Base-by-base conservation (phyloP, 257 asterid genomes). In the Cruciata laevipes region DNA sequence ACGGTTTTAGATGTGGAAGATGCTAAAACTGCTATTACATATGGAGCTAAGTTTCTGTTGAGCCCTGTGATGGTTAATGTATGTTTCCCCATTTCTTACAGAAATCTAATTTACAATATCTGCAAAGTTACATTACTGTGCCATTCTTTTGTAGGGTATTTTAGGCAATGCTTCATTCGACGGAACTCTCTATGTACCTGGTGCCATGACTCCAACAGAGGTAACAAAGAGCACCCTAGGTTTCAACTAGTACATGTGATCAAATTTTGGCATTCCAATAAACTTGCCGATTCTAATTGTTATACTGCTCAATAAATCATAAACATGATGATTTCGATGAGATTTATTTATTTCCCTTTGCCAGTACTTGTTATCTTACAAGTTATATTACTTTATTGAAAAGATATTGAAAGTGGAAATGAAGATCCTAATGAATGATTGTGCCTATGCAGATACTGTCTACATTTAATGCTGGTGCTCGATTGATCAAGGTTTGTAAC, bases 181-280 rank as follows among this genome's bases (percentile, higher is more conserved):
- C 55, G 7, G 3, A 47, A 47, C 20, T 47, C 55, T 47, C 7
- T 47, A 47, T 17, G 55, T 47, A 47, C 55, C 55, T 16, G 55
- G 55, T 16, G 55, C 55, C 55, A 47, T 47, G 55, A 47, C 55
- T 47, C 55, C 55, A 47, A 47, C 55, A 17, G 55, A 47, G 55
- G 55, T 47, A 47, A 47, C 21, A 17, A 47, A 47, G 42, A 11
- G 51, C 16, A 42, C 17, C 51, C 51, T 42, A 3, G 16, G 51
- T 42, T 42, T 42, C 51, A 42, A 42, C 4, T 12, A 42, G 16
- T 42, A 42, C 51, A 42, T 47, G 55, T 47, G 6, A 5, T 47
- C 55, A 4, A 42, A 42, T 11, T 42, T 42, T 42, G 51, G 18
- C 6, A 32, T 42, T 42, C 6, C 7, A 47, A 5, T 47, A 14